These are phyloP conservation scores for Leishmania turanica DNA, from an alignment of 208 protist genomes.

Conservation along the genomic window DNA sequence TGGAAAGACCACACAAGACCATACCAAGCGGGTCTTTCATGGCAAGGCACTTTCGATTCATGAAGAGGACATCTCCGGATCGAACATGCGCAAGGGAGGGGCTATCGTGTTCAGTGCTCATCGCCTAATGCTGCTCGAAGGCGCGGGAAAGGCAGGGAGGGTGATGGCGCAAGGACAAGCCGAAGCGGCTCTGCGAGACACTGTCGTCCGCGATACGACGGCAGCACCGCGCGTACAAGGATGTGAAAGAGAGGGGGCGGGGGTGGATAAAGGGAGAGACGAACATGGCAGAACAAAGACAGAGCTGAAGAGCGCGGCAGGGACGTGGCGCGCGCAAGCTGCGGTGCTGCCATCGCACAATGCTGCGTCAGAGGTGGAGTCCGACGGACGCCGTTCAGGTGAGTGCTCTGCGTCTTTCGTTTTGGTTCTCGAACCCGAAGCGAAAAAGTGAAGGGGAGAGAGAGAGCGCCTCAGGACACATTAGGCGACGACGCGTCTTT, in stretches of 20 bases:
- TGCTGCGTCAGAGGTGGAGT: not conserved
- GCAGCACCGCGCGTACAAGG: not conserved
- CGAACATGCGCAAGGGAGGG: slow-evolving; percentile 18
- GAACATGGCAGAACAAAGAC: too few relatives aligned
- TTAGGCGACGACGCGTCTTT: not conserved
- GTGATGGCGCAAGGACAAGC: not conserved
- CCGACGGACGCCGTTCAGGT: not conserved
- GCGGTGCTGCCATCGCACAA: not conserved
- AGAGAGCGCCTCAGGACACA: not conserved
- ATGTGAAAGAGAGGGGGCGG: not conserved
- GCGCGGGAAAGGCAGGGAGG: not conserved
- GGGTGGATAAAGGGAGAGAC: not conserved
- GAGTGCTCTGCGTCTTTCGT: not conserved
- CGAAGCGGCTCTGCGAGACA: not conserved
- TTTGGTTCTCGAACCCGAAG: not conserved
- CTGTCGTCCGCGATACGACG: not conserved
- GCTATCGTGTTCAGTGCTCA: not conserved
- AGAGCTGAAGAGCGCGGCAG: not conserved
- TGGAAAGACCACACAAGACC: slow-evolving; percentile 69
- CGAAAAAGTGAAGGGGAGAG: not conserved
- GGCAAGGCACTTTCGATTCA: slow-evolving; percentile 76
- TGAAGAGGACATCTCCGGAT: slow-evolving; percentile 81
- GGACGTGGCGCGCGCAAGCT: not conserved
- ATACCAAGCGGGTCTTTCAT: slow-evolving; percentile 76
- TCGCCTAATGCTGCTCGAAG: not conserved